Percentiles rank a stretch among this genome's conserved stretches.
phyloP scores from a whole-genome alignment of 1,139 yeast species.

The Nakaseomyces nivariensis region DNA sequence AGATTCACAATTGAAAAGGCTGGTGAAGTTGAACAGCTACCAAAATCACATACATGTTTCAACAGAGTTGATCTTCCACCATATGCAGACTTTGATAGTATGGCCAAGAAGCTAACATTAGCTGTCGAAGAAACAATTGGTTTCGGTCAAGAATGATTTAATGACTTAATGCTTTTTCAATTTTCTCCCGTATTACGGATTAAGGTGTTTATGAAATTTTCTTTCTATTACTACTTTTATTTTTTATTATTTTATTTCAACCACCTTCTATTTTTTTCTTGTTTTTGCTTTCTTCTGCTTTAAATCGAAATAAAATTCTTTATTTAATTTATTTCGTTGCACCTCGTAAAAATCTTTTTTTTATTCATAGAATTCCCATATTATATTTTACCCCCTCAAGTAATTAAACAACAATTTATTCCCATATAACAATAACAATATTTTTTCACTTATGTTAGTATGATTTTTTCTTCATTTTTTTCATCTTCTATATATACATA shows the following conservation, averaged over 20 bases:
- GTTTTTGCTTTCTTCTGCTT: not conserved
- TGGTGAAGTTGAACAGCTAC: constrained; percentile 86
- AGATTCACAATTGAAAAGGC: constrained; percentile 97
- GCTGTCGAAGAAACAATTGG: constrained; percentile 95
- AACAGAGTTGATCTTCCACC: constrained; percentile 89
- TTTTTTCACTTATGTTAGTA: not conserved
- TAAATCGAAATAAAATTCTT: not conserved
- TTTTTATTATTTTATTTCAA: not conserved
- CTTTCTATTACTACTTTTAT: not conserved
- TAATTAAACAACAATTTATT: not conserved
- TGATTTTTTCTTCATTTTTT: not conserved
- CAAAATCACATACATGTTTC: constrained; percentile 93
- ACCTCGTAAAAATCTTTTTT: not conserved
- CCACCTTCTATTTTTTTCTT: not conserved
- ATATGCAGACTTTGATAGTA: constrained; percentile 60
- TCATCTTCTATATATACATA: no score
- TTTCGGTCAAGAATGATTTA: constrained; percentile 77
- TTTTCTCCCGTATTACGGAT: not conserved
- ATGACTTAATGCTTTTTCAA: constrained; percentile 1
- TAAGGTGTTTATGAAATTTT: not conserved
- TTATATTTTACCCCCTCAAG: not conserved
- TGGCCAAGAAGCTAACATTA: constrained; percentile 71
- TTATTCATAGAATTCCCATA: constrained; percentile 1
- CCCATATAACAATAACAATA: not conserved
- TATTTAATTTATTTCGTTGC: not conserved